Base-by-base conservation (phyloP, 1,139 yeast genomes). In the Nakaseomyces uthaithaninus region DNA sequence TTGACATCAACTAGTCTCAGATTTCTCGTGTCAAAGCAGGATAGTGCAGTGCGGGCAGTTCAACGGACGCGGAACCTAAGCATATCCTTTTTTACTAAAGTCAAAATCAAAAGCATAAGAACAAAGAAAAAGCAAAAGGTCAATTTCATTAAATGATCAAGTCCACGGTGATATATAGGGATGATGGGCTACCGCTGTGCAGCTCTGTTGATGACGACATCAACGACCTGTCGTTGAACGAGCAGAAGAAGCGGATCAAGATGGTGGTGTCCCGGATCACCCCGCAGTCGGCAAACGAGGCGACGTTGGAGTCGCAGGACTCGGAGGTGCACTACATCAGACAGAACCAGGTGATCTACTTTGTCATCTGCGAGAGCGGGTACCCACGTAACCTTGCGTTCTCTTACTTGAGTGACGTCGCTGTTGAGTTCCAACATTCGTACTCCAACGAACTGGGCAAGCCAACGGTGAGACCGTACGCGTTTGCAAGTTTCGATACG, bases 311-410 rank as follows among this genome's bases (percentile, higher is more conserved):
- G 53, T 75, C 86, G 27, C 93, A 89, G 2, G 63, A 67, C 27
- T 84, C 71, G 64, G 78, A 77, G 40, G 81, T 89, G 46, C 93
- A 87, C 60, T 89, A 89, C 57, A 63, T 84, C 39, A 72, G 82
- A 41, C 61, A 68, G 37, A 70, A 80, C 50, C 69, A 72, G 19
- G 77, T 89, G 45, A 74, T 86, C 36, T 89, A 86, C 62, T 66
- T 89, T 49, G 79, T 83, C 48, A 80, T 91, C 41, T 76, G 80
- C 53, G 94, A 80, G 49, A 72, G 69, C 50, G 72, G 84, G 31
- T 91, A 86, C 59, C 95, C 97, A 2, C 72, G 94, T 48, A 86
- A 85, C 55, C 69, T 91, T 48, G 95, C 94, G 22, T 89, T 89
- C 55, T 80, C 94, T 28, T 91, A 86, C 62, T 69, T 91, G 43